Base-by-base conservation (phyloP, 176 grass and related monocot genomes). In the Ampelocalamus luodianensis region DNA sequence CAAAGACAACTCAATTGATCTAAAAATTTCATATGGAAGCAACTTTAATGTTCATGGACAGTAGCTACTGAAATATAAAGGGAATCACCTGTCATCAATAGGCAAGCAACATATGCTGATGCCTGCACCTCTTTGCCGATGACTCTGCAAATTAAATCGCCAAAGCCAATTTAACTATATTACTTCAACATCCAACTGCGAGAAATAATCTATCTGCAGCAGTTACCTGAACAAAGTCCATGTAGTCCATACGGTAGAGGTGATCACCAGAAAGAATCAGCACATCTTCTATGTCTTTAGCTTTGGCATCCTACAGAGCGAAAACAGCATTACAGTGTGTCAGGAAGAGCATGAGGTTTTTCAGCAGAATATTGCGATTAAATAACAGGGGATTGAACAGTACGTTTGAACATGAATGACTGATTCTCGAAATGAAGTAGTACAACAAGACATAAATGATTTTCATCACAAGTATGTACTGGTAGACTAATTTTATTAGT, bases 221-320 rank as follows among this genome's bases (percentile, higher is more conserved):
- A 56, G 56, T 88, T 54, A 85, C 93, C 90, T 95, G 93, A 89
- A 97, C 81, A 67, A 97, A 93, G 51, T 94, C 85, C 90, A 93
- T 91, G 72, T 94, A 97, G 54, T 94, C 92, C 95, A 97, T 94
- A 45, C 91, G 82, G 69, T 98, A 95, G 18, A 98, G 89, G 72
- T 95, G 96, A 78, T 98, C 96, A 20, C 91, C 96, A 46, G 85
- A 98, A 80, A 98, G 92, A 85, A 98, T 98, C 56, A 98, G 40
- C 20, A 98, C 83, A 82, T 98, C 96, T 23, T 98, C 80, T 72
- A 95, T 98, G 51, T 94, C 89, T 80, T 85, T 98, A 69, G 82
- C 78, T 87, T 72, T 95, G 61, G 87, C 91, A 87, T 95, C 93
- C 96, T 98, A 11, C 16, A 68, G 48, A 73, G 11, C 13, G 15